These are phyloP conservation scores for Ascochyta rabiei DNA, from an alignment of 2,329 filamentous ascomycete genomes.

Conservation along the genomic window DNA sequence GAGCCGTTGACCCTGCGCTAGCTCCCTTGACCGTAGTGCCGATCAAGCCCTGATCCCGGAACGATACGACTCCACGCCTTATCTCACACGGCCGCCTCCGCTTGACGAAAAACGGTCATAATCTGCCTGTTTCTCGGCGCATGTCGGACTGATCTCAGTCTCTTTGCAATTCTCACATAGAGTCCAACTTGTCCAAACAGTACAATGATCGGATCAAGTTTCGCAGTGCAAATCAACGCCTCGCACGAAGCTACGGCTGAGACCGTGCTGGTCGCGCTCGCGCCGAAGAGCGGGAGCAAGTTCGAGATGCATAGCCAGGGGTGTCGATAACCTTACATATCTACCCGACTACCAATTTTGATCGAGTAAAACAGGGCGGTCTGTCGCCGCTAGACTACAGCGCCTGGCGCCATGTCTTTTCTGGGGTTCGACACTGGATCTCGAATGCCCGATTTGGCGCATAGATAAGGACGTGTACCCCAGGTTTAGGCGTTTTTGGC, in stretches of 20 bases:
- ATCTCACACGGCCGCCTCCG: constrained; percentile 24
- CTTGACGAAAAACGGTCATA: constrained; percentile 3
- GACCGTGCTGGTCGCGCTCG: constrained; percentile 14
- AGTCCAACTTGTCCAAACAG: neutral
- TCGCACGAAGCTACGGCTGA: constrained; percentile 7
- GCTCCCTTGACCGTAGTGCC: constrained; percentile 30
- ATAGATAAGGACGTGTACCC: constrained; percentile 47
- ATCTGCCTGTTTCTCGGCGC: neutral
- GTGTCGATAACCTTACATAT: constrained; percentile 39
- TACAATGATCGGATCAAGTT: neutral
- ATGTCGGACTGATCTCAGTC: neutral
- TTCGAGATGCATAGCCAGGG: constrained; percentile 26
- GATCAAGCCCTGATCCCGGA: constrained; percentile 13
- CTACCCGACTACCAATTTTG: constrained; percentile 30
- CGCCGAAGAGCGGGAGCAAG: constrained; percentile 22
- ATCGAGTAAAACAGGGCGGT: constrained; percentile 43
- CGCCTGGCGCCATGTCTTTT: constrained; percentile 28
- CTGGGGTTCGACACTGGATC: constrained; percentile 21
- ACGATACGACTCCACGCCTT: constrained; percentile 25
- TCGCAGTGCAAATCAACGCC: neutral
- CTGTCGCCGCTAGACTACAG: constrained; percentile 22
- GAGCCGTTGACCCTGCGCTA: constrained; percentile 38
- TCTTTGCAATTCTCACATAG: neutral
- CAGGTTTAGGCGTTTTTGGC: constrained; percentile 38
- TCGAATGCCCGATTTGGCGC: constrained; percentile 24